Percentiles rank a stretch among this genome's conserved stretches.
phyloP scores from a whole-genome alignment of 2,329 filamentous ascomycete species.

The Alternaria longipes region DNA sequence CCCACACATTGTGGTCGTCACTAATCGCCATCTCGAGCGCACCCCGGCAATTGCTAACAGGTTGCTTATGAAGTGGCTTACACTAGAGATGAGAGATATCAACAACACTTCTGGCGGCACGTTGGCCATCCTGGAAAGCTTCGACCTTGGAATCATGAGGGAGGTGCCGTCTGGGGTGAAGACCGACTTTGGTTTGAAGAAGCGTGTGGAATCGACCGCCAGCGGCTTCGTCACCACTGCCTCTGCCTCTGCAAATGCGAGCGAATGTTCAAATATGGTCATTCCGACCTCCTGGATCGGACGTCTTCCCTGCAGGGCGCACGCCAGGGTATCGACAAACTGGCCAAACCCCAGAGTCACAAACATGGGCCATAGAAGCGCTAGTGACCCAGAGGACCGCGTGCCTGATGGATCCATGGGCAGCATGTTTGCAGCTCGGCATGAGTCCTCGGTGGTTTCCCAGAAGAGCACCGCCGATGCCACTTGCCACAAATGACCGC shows the following conservation, averaged over 20 bases:
- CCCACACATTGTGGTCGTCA: slow-evolving; percentile 90
- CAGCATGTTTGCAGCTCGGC: slow-evolving; percentile 76
- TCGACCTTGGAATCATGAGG: slow-evolving; percentile 56
- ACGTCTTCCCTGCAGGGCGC: slow-evolving; percentile 83
- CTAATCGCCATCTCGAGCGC: slow-evolving; percentile 79
- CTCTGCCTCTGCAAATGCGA: slow-evolving; percentile 96
- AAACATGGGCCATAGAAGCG: slow-evolving; percentile 78
- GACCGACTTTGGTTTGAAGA: slow-evolving; percentile 51
- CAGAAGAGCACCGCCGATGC: slow-evolving; percentile 78
- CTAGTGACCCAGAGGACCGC: slow-evolving; percentile 78
- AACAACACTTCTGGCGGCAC: slow-evolving; percentile 88
- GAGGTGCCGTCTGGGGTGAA: slow-evolving; percentile 58
- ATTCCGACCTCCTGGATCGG: slow-evolving; percentile 89
- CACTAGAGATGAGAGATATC: slow-evolving; percentile 85
- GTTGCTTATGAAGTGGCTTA: slow-evolving; percentile 89
- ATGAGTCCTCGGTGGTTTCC: slow-evolving; percentile 77
- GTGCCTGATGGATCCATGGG: slow-evolving; percentile 61
- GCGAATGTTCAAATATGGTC: slow-evolving; percentile 94
- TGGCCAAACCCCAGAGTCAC: slow-evolving; percentile 76
- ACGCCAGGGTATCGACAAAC: slow-evolving; percentile 87
- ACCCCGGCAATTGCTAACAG: slow-evolving; percentile 80
- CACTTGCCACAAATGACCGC: slow-evolving; percentile 74
- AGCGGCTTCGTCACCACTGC: slow-evolving; percentile 83
- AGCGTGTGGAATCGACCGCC: slow-evolving; percentile 71
- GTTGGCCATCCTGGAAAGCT: slow-evolving; percentile 82